These are phyloP conservation scores for Pythium rishiriense DNA, from an alignment of 352 stramenopile genomes.

Conservation along the genomic window DNA sequence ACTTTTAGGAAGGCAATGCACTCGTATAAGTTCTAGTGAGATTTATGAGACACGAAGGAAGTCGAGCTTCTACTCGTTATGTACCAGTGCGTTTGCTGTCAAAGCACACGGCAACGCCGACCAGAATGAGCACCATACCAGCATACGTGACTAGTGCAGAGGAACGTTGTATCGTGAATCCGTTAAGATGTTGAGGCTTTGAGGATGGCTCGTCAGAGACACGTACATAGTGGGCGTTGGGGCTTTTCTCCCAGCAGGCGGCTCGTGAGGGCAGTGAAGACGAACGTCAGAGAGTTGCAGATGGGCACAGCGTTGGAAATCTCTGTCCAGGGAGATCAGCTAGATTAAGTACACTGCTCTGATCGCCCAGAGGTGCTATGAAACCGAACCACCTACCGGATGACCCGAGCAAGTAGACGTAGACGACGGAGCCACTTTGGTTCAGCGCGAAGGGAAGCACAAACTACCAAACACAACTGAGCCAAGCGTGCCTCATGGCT, in stretches of 20 bases:
- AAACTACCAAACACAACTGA: conserved; percentile 43
- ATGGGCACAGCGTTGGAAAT: conserved; percentile 87
- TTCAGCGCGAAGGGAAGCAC: conserved; percentile 82
- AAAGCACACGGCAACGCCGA: conserved; percentile 27
- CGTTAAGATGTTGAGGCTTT: neutral
- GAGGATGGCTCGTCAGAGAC: neutral
- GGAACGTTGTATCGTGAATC: neutral
- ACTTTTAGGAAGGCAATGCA: conserved; percentile 36
- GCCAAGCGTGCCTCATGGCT: neutral
- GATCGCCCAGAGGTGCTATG: neutral
- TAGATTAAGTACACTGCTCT: neutral
- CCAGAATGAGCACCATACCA: conserved; percentile 31
- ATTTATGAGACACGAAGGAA: neutral
- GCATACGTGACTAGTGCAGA: conserved; percentile 20
- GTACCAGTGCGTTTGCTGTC: conserved; percentile 22
- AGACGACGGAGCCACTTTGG: conserved; percentile 81
- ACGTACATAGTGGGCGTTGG: conserved; percentile 65
- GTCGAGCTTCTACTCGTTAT: neutral
- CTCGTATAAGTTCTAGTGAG: neutral
- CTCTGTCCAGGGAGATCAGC: conserved; percentile 34
- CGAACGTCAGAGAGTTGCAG: conserved; percentile 88
- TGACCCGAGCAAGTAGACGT: conserved; percentile 77
- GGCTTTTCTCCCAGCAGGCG: conserved; percentile 72
- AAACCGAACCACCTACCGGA: conserved; percentile 34
- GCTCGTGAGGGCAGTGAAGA: conserved; percentile 85